Percentiles rank a stretch among this genome's conserved stretches.
Conservation (phyloP, 2,329 filamentous ascomycete genomes). For the Ascochyta koolunga region DNA sequence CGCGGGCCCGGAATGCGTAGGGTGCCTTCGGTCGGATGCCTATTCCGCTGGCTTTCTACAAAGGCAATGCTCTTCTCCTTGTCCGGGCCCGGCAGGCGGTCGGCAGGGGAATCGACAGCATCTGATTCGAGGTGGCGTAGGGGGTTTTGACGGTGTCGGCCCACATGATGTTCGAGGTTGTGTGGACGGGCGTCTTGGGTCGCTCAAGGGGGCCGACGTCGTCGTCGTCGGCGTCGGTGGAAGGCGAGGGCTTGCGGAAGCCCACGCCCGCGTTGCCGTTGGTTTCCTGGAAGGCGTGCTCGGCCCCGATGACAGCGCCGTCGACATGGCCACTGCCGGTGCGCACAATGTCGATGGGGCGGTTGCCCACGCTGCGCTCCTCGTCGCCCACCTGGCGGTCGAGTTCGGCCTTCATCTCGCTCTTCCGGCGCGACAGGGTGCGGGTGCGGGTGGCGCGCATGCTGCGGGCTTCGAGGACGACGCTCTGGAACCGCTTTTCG, state of each 20-base stretch:
- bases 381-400: slow-evolving; percentile 54
- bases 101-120: slow-evolving; percentile 66
- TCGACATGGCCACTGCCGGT: slow-evolving; percentile 57
- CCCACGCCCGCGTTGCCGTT: slow-evolving; percentile 37
- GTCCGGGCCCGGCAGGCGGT: slow-evolving; percentile 59
- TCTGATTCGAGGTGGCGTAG: slow-evolving; percentile 63
- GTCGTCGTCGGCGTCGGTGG: slow-evolving; percentile 17
- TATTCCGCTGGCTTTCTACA: slow-evolving; percentile 80
- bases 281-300: slow-evolving; percentile 53
- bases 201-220: slow-evolving; percentile 28
- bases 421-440: slow-evolving; percentile 63
- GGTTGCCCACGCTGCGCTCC: slow-evolving; percentile 69
- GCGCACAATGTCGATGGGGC: slow-evolving; percentile 71
- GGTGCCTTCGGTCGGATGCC: slow-evolving; percentile 73
- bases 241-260: slow-evolving; percentile 5
- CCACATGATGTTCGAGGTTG: slow-evolving; percentile 30
- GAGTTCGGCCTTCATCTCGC: slow-evolving; percentile 52
- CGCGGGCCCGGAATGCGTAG: slow-evolving; percentile 89
- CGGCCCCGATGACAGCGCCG: slow-evolving; percentile 65
- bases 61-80: slow-evolving; percentile 87
- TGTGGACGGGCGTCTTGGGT: slow-evolving; percentile 17
- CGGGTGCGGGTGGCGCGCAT: slow-evolving; percentile 64
- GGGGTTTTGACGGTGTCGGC: slow-evolving; percentile 38
- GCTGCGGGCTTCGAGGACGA: slow-evolving; percentile 74
- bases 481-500: slow-evolving; percentile 88